Conservation (phyloP, 2,329 filamentous ascomycete species). For the Fusarium floridanum region DNA sequence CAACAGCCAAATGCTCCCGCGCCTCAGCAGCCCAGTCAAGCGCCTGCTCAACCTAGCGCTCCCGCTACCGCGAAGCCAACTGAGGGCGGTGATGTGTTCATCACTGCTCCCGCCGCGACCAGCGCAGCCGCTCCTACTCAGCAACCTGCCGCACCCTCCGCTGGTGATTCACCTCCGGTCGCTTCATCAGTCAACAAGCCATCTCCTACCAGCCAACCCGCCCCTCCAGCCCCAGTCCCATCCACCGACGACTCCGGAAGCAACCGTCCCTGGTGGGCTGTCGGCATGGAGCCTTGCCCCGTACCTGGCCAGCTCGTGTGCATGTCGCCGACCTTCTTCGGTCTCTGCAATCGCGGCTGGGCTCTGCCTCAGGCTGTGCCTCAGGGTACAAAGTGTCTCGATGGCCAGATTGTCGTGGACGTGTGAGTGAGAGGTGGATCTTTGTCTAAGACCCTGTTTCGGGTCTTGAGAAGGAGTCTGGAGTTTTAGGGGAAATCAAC, state of each 20-base stretch:
- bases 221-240: neutral
- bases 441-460: neutral
- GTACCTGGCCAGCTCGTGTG: conserved; percentile 30
- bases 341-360: conserved; percentile 44
- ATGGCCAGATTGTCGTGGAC: conserved; percentile 26
- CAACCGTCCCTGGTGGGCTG: conserved; percentile 26
- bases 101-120: neutral
- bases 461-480: neutral
- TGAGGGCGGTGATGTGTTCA: neutral
- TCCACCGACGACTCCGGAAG: neutral
- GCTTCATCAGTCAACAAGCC: neutral
- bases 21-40: neutral
- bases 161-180: neutral
- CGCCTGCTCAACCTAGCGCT: neutral
- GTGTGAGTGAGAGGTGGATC: neutral
- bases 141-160: neutral
- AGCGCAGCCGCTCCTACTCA: neutral
- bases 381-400: conserved; percentile 35
- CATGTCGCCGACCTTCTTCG: conserved; percentile 32
- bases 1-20: too few relatives aligned
- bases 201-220: neutral
- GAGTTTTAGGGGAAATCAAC: neutral
- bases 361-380: conserved; percentile 35
- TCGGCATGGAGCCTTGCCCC: conserved; percentile 32
- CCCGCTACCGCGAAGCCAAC: conserved; percentile 2